Percentiles rank a stretch among this genome's conserved stretches.
These are phyloP conservation scores for Pichia sp. DNA, from an alignment of 1,139 yeast species.

Conservation along the genomic window DNA sequence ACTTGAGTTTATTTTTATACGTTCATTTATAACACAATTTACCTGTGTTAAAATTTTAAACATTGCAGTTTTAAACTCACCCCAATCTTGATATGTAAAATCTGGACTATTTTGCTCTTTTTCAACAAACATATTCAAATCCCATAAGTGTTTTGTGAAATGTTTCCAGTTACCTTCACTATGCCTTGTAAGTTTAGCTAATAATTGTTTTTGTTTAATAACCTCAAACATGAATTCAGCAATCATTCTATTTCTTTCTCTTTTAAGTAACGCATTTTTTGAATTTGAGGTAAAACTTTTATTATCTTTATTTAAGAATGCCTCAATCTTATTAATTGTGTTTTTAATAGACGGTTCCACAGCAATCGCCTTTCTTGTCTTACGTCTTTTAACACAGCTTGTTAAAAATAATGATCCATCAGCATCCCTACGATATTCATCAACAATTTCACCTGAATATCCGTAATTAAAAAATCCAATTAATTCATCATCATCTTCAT, in stretches of 20 bases:
- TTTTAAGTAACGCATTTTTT: conserved; percentile 20
- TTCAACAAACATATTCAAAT: conserved; percentile 13
- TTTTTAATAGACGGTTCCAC: conserved; percentile 15
- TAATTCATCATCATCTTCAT: conserved; percentile 2
- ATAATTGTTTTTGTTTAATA: conserved; percentile 17
- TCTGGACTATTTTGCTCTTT: conserved; percentile 10
- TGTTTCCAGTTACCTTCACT: conserved; percentile 23
- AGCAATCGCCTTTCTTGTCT: conserved; percentile 18
- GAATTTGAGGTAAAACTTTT: conserved; percentile 22
- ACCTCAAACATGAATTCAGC: conserved; percentile 26
- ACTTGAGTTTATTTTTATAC: conserved; percentile 8
- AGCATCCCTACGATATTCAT: conserved; percentile 4
- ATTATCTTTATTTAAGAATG: conserved; percentile 23
- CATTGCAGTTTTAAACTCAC: conserved; percentile 25
- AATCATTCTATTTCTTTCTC: conserved; percentile 23
- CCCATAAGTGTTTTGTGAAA: conserved; percentile 14
- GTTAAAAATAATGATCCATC: conserved; percentile 8
- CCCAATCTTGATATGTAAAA: conserved; percentile 13
- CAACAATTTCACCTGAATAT: conserved; percentile 7
- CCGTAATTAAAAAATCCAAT: conserved; percentile 14
- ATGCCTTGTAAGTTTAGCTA: conserved; percentile 17
- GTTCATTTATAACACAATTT: conserved; percentile 16
- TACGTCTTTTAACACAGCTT: conserved; percentile 12
- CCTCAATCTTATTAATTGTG: conserved; percentile 20
- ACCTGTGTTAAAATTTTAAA: conserved; percentile 20